Percentiles rank a stretch among this genome's conserved stretches.
phyloP scores from a whole-genome alignment of 1,284 basidiomycete genomes.

The Fomitopsis betulina region DNA sequence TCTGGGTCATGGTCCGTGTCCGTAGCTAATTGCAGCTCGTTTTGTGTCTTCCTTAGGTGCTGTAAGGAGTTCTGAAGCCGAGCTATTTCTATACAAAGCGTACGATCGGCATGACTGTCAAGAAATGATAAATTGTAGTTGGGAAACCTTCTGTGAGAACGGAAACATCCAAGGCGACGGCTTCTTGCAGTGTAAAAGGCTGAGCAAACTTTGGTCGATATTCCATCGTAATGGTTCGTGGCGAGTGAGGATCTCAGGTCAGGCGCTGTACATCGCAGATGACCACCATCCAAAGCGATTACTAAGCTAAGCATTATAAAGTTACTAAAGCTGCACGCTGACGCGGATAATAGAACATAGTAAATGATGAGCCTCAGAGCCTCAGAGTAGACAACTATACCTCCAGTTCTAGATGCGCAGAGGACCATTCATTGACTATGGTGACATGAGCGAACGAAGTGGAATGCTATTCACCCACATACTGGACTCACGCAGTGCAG shows the following conservation, averaged over 20 bases:
- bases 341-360: too few species aligned
- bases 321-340: neutral
- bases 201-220: slow-evolving; percentile 64
- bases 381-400: too few species aligned
- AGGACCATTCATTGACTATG: neutral
- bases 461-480: neutral
- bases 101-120: too few species aligned
- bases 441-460: neutral
- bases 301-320: slow-evolving; percentile 8
- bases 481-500: slow-evolving; percentile 5
- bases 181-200: slow-evolving; percentile 72
- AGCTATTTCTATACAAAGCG: slow-evolving; percentile 53
- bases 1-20: slow-evolving; percentile 36
- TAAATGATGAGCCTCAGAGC: too few species aligned
- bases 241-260: neutral
- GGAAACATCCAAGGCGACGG: slow-evolving; percentile 57
- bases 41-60: slow-evolving; percentile 62
- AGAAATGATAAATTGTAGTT: neutral
- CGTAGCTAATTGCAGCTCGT: slow-evolving; percentile 46
- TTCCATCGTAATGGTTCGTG: slow-evolving; percentile 42
- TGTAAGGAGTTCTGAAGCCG: slow-evolving; percentile 70
- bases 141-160: slow-evolving; percentile 64
- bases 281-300: slow-evolving; percentile 1
- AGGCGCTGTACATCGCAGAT: neutral
- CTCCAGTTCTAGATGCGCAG: neutral